These are phyloP conservation scores for Fragaria vesca DNA, from an alignment of 306 rosid species.

Conservation along the genomic window DNA sequence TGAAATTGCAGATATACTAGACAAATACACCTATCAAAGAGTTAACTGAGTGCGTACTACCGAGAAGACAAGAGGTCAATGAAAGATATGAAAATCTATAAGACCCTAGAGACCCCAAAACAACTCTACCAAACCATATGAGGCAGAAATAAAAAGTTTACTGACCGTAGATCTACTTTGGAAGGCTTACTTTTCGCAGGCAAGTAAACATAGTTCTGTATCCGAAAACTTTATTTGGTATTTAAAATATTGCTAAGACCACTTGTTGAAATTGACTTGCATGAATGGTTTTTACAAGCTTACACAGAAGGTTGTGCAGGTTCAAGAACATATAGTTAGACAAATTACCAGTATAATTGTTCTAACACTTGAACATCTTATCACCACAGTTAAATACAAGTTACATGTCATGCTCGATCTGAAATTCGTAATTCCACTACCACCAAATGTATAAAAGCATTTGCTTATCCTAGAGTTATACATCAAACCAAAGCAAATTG, in stretches of 20 bases:
- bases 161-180: neutral
- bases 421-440: constrained; percentile 24
- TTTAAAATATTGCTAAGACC: neutral
- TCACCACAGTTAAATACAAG: constrained; percentile 23
- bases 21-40: neutral
- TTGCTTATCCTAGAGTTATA: constrained; percentile 32
- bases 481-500: constrained; percentile 38
- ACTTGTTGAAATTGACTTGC: neutral
- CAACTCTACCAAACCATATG: neutral
- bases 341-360: constrained; percentile 15
- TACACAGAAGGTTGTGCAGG: constrained; percentile 24
- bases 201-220: neutral
- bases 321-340: constrained; percentile 8
- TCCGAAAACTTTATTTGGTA: neutral
- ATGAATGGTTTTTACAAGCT: neutral
- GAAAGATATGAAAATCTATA: neutral
- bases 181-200: neutral
- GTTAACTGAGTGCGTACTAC: neutral
- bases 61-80: neutral
- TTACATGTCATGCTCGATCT: constrained; percentile 22
- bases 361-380: constrained; percentile 9
- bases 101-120: neutral
- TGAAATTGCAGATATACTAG: neutral
- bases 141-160: neutral
- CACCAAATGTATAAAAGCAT: constrained; percentile 16